Evolutionary conservation across 192 early-diverging fungal species (phyloP), one percentile per base, ranked within the genome.

Genomic region (Lunasporangiospora selenospora): DNA sequence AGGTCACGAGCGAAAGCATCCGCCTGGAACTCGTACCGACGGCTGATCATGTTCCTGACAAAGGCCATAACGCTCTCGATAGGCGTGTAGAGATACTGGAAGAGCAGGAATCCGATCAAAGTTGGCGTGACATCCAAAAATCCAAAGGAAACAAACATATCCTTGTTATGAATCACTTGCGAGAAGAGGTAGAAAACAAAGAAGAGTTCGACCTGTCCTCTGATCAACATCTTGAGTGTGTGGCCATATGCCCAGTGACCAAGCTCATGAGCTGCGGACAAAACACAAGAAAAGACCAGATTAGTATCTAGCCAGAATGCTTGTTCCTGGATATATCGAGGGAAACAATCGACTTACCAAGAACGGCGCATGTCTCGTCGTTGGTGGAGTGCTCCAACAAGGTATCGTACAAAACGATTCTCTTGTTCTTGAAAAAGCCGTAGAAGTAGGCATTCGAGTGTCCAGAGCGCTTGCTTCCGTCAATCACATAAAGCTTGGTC

Each of bases 361-460:
- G 84, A 12, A 97, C 87, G n/a, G 92, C 95, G 39, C 90, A 89
- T 42, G 96, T 92, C 78, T 99, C 95, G 31, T 95, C 90, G 38
- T 86, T 81, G 18, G 80, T 81, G 49, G 85, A 85, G 44, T 97
- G 93, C 12, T 94, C 85, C 51, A 99, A 77, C 39, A 99, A 82
- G 3, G 95, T 99, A 71, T 98, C 97, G 75, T 79, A 98, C 16
- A 98, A 59, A 3, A 98, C 95, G 62, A 98, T 98, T 42, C 94
- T 90, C 82, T 98, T 98, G 83, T 95, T 95, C 76, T 93, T 93
- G 65, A 93, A 94, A 53, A 98, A 93, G 0, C 97, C 95, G 63
- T 90, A 94, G 75, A 98, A 95, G 67, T 98, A 98, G 0, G 97
- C 97, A 69, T 98, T 97, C 49, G 92, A 94, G 73, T 98, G 97